Conservation (phyloP, 1,284 basidiomycete genomes). For the Pterulicium gracile region DNA sequence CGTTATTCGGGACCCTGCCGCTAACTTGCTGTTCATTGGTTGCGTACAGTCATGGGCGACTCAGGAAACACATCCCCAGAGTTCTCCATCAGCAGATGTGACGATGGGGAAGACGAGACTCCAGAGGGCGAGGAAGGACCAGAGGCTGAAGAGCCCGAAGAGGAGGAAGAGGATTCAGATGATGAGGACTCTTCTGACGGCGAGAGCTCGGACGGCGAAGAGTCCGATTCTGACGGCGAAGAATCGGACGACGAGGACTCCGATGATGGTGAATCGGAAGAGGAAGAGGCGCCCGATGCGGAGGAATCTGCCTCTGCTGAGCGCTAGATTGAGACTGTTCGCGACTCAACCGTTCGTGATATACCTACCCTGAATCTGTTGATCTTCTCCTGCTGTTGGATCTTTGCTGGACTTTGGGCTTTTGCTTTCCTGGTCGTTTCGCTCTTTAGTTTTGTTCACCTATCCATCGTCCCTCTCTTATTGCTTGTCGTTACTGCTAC, state of each 20-base stretch:
- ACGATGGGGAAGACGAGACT: no score
- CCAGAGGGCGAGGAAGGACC: no score
- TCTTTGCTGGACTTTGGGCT: no score
- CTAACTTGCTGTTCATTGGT: neutral
- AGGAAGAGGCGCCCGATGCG: neutral
- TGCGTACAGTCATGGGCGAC: neutral
- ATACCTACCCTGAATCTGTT: neutral
- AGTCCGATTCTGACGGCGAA: neutral
- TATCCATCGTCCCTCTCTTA: no score
- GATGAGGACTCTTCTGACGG: neutral
- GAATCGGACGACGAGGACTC: neutral
- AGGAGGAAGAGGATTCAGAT: neutral
- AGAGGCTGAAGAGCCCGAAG: no score
- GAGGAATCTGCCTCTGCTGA: neutral
- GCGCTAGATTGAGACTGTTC: neutral
- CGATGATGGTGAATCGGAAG: no score
- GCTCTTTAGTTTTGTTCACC: neutral
- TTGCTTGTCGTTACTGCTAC: no score
- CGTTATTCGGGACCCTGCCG: neutral
- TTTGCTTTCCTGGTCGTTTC: neutral
- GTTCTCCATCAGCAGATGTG: neutral
- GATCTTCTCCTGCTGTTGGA: neutral
- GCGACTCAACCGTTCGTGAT: neutral
- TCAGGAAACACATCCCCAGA: neutral
- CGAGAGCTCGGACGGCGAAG: neutral